These are phyloP conservation scores for Sherardia arvensis DNA, from an alignment of 257 asterid species.

Conservation along the genomic window DNA sequence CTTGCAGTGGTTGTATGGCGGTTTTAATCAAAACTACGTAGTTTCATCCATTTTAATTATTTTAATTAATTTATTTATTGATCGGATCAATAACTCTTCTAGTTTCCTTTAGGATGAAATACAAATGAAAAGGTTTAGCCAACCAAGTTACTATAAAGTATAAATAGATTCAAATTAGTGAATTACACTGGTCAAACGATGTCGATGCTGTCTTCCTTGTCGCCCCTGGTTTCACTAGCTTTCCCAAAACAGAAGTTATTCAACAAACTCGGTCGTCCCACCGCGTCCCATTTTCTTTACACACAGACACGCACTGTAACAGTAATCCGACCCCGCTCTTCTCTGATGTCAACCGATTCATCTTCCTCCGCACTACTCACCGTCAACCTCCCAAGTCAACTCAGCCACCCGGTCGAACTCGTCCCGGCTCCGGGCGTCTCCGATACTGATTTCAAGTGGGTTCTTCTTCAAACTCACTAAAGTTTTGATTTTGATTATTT, in stretches of 20 bases:
- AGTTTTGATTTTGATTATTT: neutral
- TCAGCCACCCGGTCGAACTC: slow-evolving; percentile 45
- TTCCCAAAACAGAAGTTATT: slow-evolving; percentile 18
- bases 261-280: slow-evolving; percentile 13
- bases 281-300: slow-evolving; percentile 10
- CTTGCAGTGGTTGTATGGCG: too few species aligned
- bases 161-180: too few species aligned
- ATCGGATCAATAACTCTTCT: too few species aligned
- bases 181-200: slow-evolving; percentile 11
- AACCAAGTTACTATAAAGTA: neutral
- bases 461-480: neutral
- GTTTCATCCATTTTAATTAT: too few species aligned
- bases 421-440: slow-evolving; percentile 69
- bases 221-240: neutral
- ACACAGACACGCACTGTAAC: slow-evolving; percentile 6
- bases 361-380: slow-evolving; percentile 34
- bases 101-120: too few species aligned
- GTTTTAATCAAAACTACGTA: too few species aligned
- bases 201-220: slow-evolving; percentile 4
- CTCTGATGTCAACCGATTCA: slow-evolving; percentile 48
- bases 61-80: too few species aligned
- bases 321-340: slow-evolving; percentile 12
- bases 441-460: slow-evolving; percentile 58
- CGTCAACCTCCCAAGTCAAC: slow-evolving; percentile 52
- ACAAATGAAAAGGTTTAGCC: neutral